Evolutionary conservation across 2,329 filamentous ascomycete species (phyloP).

Genomic region (Curvularia verruculosa): DNA sequence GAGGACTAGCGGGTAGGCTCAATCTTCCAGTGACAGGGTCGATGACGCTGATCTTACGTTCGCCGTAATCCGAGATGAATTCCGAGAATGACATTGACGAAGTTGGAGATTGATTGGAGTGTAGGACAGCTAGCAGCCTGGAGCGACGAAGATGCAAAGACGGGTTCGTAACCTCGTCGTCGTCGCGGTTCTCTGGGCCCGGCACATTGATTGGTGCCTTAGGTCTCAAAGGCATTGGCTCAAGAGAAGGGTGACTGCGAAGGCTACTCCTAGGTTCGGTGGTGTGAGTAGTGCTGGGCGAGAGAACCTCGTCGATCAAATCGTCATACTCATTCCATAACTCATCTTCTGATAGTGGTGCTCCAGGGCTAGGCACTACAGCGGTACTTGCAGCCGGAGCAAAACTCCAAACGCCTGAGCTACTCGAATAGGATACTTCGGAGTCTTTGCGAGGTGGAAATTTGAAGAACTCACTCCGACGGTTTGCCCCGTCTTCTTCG

Average conservation of each 20-base stretch:
- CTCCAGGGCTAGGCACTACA: slow-evolving; percentile 65
- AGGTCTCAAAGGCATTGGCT: slow-evolving; percentile 37
- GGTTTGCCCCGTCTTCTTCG: slow-evolving; percentile 38
- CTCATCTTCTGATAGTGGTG: slow-evolving; percentile 78
- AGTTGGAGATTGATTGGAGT: slow-evolving; percentile 56
- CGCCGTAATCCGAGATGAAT: slow-evolving; percentile 59
- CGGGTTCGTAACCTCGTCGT: slow-evolving; percentile 34
- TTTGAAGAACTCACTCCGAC: slow-evolving; percentile 69
- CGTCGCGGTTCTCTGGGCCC: slow-evolving; percentile 42
- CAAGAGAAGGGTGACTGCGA: slow-evolving; percentile 36
- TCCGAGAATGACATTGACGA: slow-evolving; percentile 62
- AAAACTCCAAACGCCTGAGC: slow-evolving; percentile 66
- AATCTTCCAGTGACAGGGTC: slow-evolving; percentile 48
- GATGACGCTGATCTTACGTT: slow-evolving; percentile 47
- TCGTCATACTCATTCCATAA: slow-evolving; percentile 96
- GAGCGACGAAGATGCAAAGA: slow-evolving; percentile 57
- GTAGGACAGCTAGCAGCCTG: slow-evolving; percentile 57
- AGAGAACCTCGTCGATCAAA: slow-evolving; percentile 73
- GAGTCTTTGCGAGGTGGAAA: slow-evolving; percentile 78
- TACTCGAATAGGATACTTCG: slow-evolving; percentile 68
- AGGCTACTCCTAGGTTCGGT: slow-evolving; percentile 16
- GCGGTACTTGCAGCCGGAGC: slow-evolving; percentile 65
- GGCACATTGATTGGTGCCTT: slow-evolving; percentile 30
- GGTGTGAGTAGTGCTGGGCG: slow-evolving; percentile 43
- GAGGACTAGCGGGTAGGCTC: slow-evolving; percentile 43